Evolutionary conservation across 345 rosid genomes (phyloP), one percentile per base, ranked within the genome.

Genomic region (Aquilaria yunnanensis): DNA sequence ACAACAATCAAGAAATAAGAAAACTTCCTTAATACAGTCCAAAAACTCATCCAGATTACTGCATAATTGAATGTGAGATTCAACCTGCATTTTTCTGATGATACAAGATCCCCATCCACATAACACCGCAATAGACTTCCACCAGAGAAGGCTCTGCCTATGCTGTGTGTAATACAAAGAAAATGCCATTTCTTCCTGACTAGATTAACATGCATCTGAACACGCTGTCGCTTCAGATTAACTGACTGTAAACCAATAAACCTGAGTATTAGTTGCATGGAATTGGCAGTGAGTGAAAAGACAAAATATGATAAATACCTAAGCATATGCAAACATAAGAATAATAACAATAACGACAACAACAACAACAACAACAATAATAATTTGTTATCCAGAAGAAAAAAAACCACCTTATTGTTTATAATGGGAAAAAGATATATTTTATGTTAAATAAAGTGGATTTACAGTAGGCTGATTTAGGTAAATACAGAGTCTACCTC

Each of bases 81-180:
- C 47, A 63, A 87, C 98, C 98, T 93, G 98, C 98, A 93, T 93
- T 84, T 87, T 74, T 89, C 98, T 51, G 98, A 93, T 65, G 94
- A 86, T 53, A 87, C 85, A 69, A 87, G 90, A 64, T 75, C 80
- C 56, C 97, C 96, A 76, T 93, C 88, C 48, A 93, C 71, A 67
- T 83, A 93, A 78, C 94, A 93, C 77, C 83, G 81, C 75, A 93
- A 67, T 63, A 83, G 65, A 78, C 98, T 93, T 64, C 98, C 97
- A 60, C 97, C 98, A 68, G 97, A 93, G 77, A 93, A 93, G 48
- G 97, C 81, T 81, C 98, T 84, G 67, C 98, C 97, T 57, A 93
- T 82, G 63, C 86, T 85, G 66, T 93, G 97, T 62, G 96, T 89
- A 60, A 93, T 43, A 72, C 97, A 84, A 72, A 93, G 84, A 75